Percentiles rank a stretch among this genome's conserved stretches.
phyloP scores from a whole-genome alignment of 805 yeast genomes.

The Starmerella sp. region DNA sequence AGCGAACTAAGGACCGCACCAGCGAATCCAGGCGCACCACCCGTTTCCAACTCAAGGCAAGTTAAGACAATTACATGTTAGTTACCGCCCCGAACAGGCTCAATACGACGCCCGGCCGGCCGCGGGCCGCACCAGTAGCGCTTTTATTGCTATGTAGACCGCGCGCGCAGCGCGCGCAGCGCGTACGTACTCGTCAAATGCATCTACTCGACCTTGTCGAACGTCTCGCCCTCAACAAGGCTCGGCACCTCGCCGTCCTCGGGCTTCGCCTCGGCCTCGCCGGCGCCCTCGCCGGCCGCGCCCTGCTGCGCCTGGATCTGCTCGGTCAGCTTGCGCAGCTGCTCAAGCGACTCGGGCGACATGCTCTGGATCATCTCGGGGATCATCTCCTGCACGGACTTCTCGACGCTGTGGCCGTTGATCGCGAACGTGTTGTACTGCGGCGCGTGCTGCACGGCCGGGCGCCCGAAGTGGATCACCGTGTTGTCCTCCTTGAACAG shows the following conservation, averaged over 20 bases:
- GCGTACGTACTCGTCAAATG: neutral
- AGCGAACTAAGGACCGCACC: no score
- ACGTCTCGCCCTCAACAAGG: constrained; percentile 80
- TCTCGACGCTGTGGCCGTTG: constrained; percentile 91
- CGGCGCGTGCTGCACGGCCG: constrained; percentile 88
- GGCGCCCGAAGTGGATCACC: constrained; percentile 91
- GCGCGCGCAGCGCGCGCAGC: neutral
- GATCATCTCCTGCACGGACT: constrained; percentile 79
- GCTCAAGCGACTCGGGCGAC: constrained; percentile 89
- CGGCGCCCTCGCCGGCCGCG: constrained; percentile 34
- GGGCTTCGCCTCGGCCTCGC: constrained; percentile 39
- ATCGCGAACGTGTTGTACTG: constrained; percentile 85
- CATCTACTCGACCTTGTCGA: constrained; percentile 49
- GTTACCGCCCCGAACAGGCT: no score
- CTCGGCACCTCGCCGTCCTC: constrained; percentile 48
- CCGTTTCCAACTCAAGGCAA: no score
- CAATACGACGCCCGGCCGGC: no score
- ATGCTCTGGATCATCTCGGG: constrained; percentile 92
- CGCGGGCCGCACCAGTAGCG: neutral
- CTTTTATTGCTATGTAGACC: neutral
- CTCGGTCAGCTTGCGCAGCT: constrained; percentile 80
- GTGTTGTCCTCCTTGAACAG: constrained; percentile 94
- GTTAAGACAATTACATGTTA: no score
- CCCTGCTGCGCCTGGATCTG: constrained; percentile 55
- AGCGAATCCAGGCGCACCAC: no score